Percentiles rank a stretch among this genome's conserved stretches.
These are phyloP conservation scores for Cladophialophora carrionii DNA, from an alignment of 2,329 filamentous ascomycete genomes.

Conservation along the genomic window DNA sequence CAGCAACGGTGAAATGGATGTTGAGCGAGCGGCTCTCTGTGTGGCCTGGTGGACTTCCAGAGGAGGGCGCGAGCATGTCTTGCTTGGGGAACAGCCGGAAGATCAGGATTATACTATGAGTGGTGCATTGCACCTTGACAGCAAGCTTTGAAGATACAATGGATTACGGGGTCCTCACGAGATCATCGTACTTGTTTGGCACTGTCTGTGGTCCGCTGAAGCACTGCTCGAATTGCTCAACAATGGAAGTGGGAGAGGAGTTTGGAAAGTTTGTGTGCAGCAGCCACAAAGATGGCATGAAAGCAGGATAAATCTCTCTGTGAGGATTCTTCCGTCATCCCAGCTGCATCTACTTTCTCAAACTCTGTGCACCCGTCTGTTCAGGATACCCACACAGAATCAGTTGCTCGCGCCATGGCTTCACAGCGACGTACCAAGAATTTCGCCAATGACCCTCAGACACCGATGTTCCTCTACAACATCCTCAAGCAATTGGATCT, in stretches of 20 bases:
- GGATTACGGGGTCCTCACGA: neutral
- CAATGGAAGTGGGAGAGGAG: neutral
- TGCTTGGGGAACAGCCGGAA: conserved; percentile 50
- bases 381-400: neutral
- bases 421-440: conserved; percentile 31
- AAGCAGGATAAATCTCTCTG: neutral
- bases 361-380: neutral
- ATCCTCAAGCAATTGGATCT: conserved; percentile 61
- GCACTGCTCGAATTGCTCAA: neutral
- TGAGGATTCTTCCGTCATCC: neutral
- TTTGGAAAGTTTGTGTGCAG: conserved; percentile 1
- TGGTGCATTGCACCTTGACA: conserved; percentile 55
- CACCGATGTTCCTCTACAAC: conserved; percentile 57
- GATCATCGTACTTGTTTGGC: conserved; percentile 7
- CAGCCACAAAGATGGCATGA: conserved; percentile 6
- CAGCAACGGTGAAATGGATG: conserved; percentile 82
- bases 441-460: conserved; percentile 52
- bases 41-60: conserved; percentile 83
- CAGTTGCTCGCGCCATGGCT: conserved; percentile 24
- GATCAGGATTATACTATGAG: conserved; percentile 56
- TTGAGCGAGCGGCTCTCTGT: conserved; percentile 75
- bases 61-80: conserved; percentile 61
- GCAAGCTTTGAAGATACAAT: conserved; percentile 53
- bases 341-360: neutral
- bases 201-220: neutral